Base-by-base conservation (phyloP, 129 eudicot species). In the Helianthus tuberosus region DNA sequence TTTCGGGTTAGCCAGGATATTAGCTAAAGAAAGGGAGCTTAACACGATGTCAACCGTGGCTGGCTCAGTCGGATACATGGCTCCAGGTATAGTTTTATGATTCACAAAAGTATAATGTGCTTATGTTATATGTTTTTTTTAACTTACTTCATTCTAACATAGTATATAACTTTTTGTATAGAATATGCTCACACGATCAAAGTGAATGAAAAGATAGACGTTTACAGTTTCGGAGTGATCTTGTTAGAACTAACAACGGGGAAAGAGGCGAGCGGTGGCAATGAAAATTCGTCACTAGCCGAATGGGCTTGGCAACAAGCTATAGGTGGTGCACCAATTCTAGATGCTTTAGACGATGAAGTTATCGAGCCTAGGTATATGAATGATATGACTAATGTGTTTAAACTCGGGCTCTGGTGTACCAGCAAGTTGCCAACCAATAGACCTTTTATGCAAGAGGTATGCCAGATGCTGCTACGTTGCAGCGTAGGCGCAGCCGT, bases 51-150 rank as follows among this genome's bases (percentile, higher is more conserved):
- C 98, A 16, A 61, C 77, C 8, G 92, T 93, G 61, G 95, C 94
- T 13, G 98, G 96, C 52, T 93, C 98, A 41, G 80, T 84, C 12
- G 98, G 98, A 6, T 89, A 92, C 77, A 82, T 93, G 71, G 97
- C 98, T 65, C 96, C 97, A 23, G 97, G 98, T 90, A 88, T 13
- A 29, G 43, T 20, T 20, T 20, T 20, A 20, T 20, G 23, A 20
- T 20, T 20, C 23, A 20, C 23, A 20, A 20, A 20, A 20, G 23
- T 20, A 20, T 20, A 20, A 20, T 20, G 23, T 20, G 23, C 23
- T 20, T 20, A 9, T 23, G 4, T 9, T 11, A 20, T 38, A 9
- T 14, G 3, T 15, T 17, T 54, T 54, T 54, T 8, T 5, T 23
- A 58, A 13, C 49, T 39, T 10, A 46, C 29, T 14, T 27, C 4